A percentile compares a stretch with the other conserved stretches of the same genome.
These are phyloP conservation scores for Candolleomyces eurysporus DNA, from an alignment of 768 basidiomycete species.

Conservation along the genomic window DNA sequence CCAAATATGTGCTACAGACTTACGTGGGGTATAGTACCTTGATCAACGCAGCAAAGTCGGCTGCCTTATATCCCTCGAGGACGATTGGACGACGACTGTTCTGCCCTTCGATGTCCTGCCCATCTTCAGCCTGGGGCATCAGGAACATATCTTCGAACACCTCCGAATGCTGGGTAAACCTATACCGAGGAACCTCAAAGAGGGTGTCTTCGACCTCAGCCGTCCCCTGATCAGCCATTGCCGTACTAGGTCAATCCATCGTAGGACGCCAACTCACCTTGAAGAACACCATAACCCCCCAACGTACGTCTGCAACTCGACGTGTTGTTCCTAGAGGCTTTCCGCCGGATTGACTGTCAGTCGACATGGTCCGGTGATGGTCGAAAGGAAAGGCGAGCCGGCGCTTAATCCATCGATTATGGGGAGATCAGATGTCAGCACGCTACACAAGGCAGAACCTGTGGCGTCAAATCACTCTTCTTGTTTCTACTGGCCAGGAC, in stretches of 20 bases:
- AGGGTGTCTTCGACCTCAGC: not conserved
- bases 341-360: too few species aligned
- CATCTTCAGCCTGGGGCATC: not conserved
- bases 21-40: constrained; percentile 4
- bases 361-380: too few species aligned
- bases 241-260: not conserved
- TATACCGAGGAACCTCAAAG: not conserved
- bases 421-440: too few species aligned
- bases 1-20: not conserved
- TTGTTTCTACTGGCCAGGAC: too few species aligned
- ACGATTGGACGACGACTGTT: not conserved
- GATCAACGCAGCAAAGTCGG: not conserved
- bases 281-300: too few species aligned
- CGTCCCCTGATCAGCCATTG: not conserved
- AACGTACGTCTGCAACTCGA: too few species aligned
- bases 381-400: too few species aligned
- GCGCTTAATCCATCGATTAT: too few species aligned
- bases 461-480: too few species aligned
- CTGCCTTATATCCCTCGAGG: constrained; percentile 1
- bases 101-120: not conserved
- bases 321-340: too few species aligned
- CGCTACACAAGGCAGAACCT: too few species aligned
- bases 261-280: too few species aligned
- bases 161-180: not conserved
- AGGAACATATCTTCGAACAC: not conserved